These are phyloP conservation scores for Skeletonema costatum DNA, from an alignment of 108 stramenopile genomes.

Conservation along the genomic window DNA sequence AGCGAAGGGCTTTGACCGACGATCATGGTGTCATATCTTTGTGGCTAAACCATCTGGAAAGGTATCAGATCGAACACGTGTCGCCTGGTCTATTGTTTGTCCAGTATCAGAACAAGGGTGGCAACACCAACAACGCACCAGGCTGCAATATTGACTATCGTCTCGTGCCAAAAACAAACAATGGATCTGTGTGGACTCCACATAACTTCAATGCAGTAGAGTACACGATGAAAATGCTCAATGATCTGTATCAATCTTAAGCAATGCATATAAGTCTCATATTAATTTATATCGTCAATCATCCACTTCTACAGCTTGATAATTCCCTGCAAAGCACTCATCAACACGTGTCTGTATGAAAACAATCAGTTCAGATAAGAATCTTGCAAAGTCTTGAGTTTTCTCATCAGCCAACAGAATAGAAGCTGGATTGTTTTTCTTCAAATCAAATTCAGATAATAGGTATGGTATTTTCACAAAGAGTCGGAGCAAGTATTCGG, in stretches of 20 bases:
- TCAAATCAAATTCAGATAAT: slow-evolving; percentile 17
- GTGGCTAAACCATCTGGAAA: slow-evolving; percentile 60
- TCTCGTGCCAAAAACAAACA: slow-evolving; percentile 54
- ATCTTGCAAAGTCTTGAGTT: slow-evolving; percentile 13
- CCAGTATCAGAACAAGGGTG: not conserved
- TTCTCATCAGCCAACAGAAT: slow-evolving; percentile 19
- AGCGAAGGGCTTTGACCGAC: slow-evolving; percentile 56
- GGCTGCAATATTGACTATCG: slow-evolving; percentile 18
- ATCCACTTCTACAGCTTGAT: slow-evolving; percentile 5
- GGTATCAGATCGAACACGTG: slow-evolving; percentile 36
- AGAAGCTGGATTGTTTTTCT: not conserved
- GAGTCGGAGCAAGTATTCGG: slow-evolving; percentile 39
- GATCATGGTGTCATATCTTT: slow-evolving; percentile 35
- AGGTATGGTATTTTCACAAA: slow-evolving; percentile 45
- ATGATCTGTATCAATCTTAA: not conserved
- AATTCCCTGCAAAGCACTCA: slow-evolving; percentile 36
- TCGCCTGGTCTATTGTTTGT: slow-evolving; percentile 79
- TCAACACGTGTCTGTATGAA: slow-evolving; percentile 37
- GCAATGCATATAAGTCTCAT: not conserved
- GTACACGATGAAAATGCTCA: slow-evolving; percentile 32
- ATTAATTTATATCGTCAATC: not conserved
- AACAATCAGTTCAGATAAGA: slow-evolving; percentile 38
- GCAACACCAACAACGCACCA: not conserved
- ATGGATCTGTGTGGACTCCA: slow-evolving; percentile 85
- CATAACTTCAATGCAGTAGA: slow-evolving; percentile 59